phyloP scores from a whole-genome alignment of 2,329 filamentous ascomycete genomes.

The Neonectria neomacrospora region DNA sequence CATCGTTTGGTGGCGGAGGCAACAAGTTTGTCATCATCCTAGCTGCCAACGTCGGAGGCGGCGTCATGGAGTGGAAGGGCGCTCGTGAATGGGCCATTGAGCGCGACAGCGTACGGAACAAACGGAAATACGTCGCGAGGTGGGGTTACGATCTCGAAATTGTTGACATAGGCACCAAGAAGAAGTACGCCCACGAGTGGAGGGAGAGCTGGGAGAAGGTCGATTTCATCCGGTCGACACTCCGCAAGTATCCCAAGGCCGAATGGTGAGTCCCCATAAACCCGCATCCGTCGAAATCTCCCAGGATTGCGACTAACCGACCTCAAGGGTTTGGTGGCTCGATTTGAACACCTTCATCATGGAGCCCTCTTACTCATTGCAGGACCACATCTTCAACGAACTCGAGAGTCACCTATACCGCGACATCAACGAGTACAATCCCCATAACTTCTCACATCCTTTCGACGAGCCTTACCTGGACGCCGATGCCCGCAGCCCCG shows the following conservation, averaged over 20 bases:
- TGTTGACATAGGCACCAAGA: slow-evolving; percentile 98
- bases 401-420: slow-evolving; percentile 82
- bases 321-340: slow-evolving; percentile 99
- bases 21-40: slow-evolving; percentile 94
- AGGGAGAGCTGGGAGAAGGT: slow-evolving; percentile 99
- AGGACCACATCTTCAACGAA: slow-evolving; percentile 88
- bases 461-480: slow-evolving; percentile 81
- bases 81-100: slow-evolving; percentile 98
- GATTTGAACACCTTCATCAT: slow-evolving; percentile 98
- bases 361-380: slow-evolving; percentile 91
- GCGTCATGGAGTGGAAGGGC: slow-evolving; percentile 99
- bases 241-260: slow-evolving; percentile 93
- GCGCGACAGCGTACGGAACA: slow-evolving; percentile 94
- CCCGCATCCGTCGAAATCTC: not conserved
- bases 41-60: slow-evolving; percentile 92
- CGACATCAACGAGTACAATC: slow-evolving; percentile 97
- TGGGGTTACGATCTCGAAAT: slow-evolving; percentile 98
- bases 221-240: slow-evolving; percentile 86
- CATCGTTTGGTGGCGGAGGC: slow-evolving; percentile 80
- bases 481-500: slow-evolving; percentile 73
- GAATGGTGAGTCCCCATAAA: slow-evolving; percentile 79
- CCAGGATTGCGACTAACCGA: slow-evolving; percentile 24
- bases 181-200: slow-evolving; percentile 98
- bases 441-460: slow-evolving; percentile 91
- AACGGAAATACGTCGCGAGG: slow-evolving; percentile 83